These are phyloP conservation scores for Hemisphaericaspora subhashii DNA, from an alignment of 1,139 yeast species.

Conservation along the genomic window DNA sequence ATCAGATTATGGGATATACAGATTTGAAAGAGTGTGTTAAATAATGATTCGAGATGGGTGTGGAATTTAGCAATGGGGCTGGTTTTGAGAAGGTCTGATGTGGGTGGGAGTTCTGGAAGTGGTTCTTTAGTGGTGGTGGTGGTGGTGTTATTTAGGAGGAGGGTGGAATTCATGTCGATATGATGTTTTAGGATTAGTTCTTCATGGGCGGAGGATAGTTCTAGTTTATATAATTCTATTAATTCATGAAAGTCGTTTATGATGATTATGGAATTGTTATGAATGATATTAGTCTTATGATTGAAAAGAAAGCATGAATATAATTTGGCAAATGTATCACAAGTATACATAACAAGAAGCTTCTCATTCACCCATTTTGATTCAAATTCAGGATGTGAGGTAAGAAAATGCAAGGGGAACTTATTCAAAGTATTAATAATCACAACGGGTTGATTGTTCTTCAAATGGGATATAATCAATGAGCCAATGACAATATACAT, in stretches of 20 bases:
- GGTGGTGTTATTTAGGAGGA: slow-evolving; percentile 17
- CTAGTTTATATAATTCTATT: slow-evolving; percentile 36
- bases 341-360: slow-evolving; percentile 11
- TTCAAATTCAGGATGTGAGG: slow-evolving; percentile 20
- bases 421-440: slow-evolving; percentile 31
- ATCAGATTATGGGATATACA: slow-evolving; percentile 26
- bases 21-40: slow-evolving; percentile 26
- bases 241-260: slow-evolving; percentile 38
- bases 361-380: slow-evolving; percentile 8
- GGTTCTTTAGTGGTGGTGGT: slow-evolving; percentile 13
- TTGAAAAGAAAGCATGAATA: slow-evolving; percentile 19
- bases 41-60: slow-evolving; percentile 29
- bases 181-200: slow-evolving; percentile 36
- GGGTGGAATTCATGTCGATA: slow-evolving; percentile 24
- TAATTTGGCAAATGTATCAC: slow-evolving; percentile 32
- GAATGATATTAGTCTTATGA: slow-evolving; percentile 9
- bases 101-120: slow-evolving; percentile 31
- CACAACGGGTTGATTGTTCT: slow-evolving; percentile 20
- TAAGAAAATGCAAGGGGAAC: slow-evolving; percentile 30
- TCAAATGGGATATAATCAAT: slow-evolving; percentile 32
- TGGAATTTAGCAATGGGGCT: slow-evolving; percentile 35
- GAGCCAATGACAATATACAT: slow-evolving; percentile 23
- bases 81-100: slow-evolving; percentile 31
- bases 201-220: slow-evolving; percentile 36
- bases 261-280: slow-evolving; percentile 21